Evolutionary conservation across 257 asterid genomes (phyloP).

Genomic region (Solanum paucissectum): DNA sequence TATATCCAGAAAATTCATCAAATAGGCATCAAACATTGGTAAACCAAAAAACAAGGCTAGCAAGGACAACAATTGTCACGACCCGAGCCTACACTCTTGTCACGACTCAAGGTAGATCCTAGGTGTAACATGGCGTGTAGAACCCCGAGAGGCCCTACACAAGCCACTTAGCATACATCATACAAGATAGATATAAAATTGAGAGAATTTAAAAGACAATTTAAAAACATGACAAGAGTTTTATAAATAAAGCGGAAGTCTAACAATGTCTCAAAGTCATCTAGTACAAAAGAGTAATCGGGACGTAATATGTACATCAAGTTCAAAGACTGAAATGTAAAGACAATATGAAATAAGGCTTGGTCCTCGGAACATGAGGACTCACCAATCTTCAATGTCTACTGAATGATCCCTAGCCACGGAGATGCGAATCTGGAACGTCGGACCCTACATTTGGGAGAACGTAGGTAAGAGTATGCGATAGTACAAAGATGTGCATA

Average conservation of each 20-base stretch:
- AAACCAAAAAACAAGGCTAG: not conserved
- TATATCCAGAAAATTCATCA: not conserved
- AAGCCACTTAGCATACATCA: not conserved
- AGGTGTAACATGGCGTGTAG: not conserved
- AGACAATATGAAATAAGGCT: not conserved
- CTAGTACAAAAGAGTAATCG: not conserved
- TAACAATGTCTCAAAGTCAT: not conserved
- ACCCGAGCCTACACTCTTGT: not conserved
- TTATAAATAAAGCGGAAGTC: not conserved
- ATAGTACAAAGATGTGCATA: not conserved
- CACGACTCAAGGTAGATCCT: not conserved
- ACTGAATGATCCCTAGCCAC: not conserved
- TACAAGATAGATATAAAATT: not conserved
- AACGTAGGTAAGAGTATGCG: not conserved
- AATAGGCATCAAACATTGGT: not conserved
- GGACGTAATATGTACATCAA: not conserved
- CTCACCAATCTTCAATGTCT: not conserved
- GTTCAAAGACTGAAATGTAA: not conserved
- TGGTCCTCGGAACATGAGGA: not conserved
- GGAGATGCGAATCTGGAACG: not conserved
- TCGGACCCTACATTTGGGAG: not conserved
- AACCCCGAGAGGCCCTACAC: too few species aligned
- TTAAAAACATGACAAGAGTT: not conserved
- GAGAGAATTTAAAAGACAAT: not conserved
- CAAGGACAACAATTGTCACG: not conserved